Percentiles rank a stretch among this genome's conserved stretches.
Conservation (phyloP, 225 moss, liverwort and hornwort species). For the Marchantia polymorpha region DNA sequence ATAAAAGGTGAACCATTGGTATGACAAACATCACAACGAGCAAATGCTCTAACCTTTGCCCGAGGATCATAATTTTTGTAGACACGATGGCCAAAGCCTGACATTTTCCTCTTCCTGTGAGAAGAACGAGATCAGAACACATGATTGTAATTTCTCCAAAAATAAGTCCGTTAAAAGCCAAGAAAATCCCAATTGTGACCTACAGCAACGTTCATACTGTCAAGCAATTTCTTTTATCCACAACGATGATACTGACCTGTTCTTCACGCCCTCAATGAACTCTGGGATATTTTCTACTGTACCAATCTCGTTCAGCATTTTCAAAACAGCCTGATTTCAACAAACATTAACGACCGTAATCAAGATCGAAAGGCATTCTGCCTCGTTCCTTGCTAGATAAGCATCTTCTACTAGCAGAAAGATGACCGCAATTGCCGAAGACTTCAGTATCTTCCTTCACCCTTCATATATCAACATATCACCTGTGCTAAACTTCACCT, state of each 20-base stretch:
- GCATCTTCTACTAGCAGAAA: background rate
- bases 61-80: constrained; percentile 98
- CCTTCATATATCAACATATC: background rate
- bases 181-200: background rate
- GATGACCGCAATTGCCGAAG: background rate
- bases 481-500: background rate
- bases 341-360: background rate
- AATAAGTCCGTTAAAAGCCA: background rate
- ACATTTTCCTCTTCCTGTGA: constrained; percentile 90
- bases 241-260: constrained; percentile 41
- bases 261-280: constrained; percentile 87
- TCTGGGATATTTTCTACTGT: constrained; percentile 79
- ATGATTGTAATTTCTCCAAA: too few relatives aligned
- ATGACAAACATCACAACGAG: background rate
- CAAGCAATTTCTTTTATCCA: background rate
- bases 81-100: constrained; percentile 93
- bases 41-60: constrained; percentile 60
- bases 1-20: background rate
- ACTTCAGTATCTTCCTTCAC: background rate
- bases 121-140: background rate
- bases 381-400: background rate
- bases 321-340: constrained; percentile 78
- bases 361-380: background rate
- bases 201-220: background rate
- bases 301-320: constrained; percentile 88